Evolutionary conservation across 441 rosid species (phyloP), one percentile per base, ranked within the genome.

Genomic region (Gossypium aridum): DNA sequence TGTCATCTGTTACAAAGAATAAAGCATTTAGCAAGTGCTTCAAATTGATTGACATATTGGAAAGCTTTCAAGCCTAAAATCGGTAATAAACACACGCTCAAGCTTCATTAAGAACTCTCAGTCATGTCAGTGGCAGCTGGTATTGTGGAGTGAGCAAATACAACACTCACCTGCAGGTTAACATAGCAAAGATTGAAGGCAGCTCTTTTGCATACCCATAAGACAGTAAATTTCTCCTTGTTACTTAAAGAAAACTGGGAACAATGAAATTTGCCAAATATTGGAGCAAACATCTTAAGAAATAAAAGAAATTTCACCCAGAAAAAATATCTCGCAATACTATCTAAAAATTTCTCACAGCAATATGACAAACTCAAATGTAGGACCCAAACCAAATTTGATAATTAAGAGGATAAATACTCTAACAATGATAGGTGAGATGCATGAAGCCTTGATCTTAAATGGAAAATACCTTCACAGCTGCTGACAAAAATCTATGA

Each of bases 401-500:
- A 49, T 49, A 49, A 67, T 47, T 39, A 54, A 67, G 71, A 67
- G 57, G 22, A 49, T 53, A 49, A 47, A 67, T 14, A 47, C 26
- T 45, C 10, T 12, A 67, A 49, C 22, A 49, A 7, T 19, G 14
- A 23, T 20, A 74, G 28, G 73, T 16, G 2, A 71, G 2, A 22
- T 19, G 47, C n/a, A 39, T 34, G 49, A 77, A 9, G 9, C 25
- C 31, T 10, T 79, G 47, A 43, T 64, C 60, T 39, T 53, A 63
- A 61, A 76, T 20, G 19, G 28, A 23, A 53, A 56, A 73, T 82
- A 95, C 99, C 99, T 92, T 95, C 75, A 95, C 72, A 78, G 99
- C 94, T 20, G 99, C 99, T 25, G 99, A 95, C 55, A 95, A 96
- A 85, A 92, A 92, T 81, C 89, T 84, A 80, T 95, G 98, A 75